Evolutionary conservation across 768 basidiomycete species (phyloP), one percentile per base, ranked within the genome.

Genomic region (Boletus rubropictus): DNA sequence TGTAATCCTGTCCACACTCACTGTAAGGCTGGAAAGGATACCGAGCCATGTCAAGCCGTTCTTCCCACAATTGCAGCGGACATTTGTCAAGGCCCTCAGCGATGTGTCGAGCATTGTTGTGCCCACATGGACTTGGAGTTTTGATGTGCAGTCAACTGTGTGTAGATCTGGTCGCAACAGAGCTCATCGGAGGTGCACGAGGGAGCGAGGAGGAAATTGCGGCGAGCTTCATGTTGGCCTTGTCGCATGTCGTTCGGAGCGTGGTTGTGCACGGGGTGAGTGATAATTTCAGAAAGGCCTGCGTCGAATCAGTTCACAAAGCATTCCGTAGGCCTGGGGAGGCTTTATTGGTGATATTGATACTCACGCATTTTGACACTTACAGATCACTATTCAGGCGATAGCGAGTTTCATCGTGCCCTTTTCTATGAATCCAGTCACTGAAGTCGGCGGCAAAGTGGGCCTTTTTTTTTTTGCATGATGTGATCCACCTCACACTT

Each of bases 51-150:
- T 98, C 56, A 90, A 89, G 65, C 95, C 95, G 3, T 98, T 98
- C 83, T 97, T 97, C 78, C 96, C 95, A 2, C 96, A 98, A 59
- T 70, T 98, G 28, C 95, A 97, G 59, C 81, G 94, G 28, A 97
- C 93, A 0, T 97, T 98, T 59, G 87, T 96, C 63, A 98, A 98
- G 70, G 88, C 91, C 36, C 77, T 86, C 3, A 80, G 85, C 47
- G 94, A 98, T 63, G 66, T 84, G 7, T 75, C 84, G 2, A 90
- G 88, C 52, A 70, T 78, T 1, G 79, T 80, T 14, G 90, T 98
- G 21, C 81, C 95, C 42, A 82, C 74, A 84, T 33, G 94, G 89
- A 10, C 75, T 98, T 1, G 94, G 94, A 11, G 77, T 82, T 4
- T 72, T 99, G 59, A 96, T 98, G 92, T 80, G 79, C 57, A 85